Conservation (phyloP, 2,329 filamentous ascomycete species). For the Trichoderma polysporum region DNA sequence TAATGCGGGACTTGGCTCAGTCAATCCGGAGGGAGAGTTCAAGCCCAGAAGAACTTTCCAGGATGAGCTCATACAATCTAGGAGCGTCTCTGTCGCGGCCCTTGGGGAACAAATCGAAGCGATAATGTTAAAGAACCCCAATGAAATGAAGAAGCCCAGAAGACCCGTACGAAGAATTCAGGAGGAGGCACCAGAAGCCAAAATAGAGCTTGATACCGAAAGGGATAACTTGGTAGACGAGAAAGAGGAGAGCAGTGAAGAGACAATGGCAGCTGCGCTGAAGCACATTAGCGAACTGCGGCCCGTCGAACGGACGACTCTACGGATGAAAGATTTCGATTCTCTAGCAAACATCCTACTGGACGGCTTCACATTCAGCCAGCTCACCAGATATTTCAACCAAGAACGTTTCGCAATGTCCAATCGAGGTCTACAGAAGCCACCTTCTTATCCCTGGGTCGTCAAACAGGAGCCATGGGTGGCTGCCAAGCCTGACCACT, state of each 20-base stretch:
- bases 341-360: constrained; percentile 40
- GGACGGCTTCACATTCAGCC: constrained; percentile 47
- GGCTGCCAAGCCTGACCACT: constrained; percentile 31
- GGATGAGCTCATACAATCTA: constrained; percentile 32
- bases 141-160: constrained; percentile 29
- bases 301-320: constrained; percentile 40
- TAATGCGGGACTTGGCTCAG: neutral
- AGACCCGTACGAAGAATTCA: constrained; percentile 25
- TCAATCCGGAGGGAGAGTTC: neutral
- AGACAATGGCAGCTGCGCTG: constrained; percentile 37
- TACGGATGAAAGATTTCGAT: constrained; percentile 44
- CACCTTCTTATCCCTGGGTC: constrained; percentile 43
- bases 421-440: neutral
- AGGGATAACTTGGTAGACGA: constrained; percentile 29
- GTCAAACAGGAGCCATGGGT: constrained; percentile 43
- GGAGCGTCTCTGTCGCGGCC: constrained; percentile 34
- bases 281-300: constrained; percentile 50
- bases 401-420: neutral
- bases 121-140: constrained; percentile 47
- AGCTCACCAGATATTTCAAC: constrained; percentile 46
- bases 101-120: constrained; percentile 43
- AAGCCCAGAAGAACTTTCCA: constrained; percentile 18
- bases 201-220: constrained; percentile 33
- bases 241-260: constrained; percentile 29
- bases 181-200: constrained; percentile 19